A percentile compares a stretch with the other conserved stretches of the same genome.
Evolutionary conservation across 1,139 yeast species (phyloP).

Genomic region (Tardiomyces digboiensis): DNA sequence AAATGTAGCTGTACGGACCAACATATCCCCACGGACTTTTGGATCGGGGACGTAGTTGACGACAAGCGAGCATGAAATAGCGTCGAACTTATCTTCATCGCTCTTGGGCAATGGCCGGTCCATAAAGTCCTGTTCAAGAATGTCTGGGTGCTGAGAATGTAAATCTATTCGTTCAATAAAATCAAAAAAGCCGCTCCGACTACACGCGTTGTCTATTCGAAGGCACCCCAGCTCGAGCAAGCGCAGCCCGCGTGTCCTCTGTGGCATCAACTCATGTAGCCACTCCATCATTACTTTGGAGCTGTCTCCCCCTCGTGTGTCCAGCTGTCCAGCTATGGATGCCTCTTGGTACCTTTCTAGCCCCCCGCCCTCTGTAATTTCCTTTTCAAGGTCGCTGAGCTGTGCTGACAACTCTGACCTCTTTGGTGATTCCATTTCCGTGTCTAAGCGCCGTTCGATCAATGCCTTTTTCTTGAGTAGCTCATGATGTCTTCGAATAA

Average conservation of each 20-base stretch:
- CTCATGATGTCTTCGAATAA: constrained; percentile 28
- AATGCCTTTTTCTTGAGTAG: constrained; percentile 22
- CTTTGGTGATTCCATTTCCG: neutral
- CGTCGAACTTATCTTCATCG: constrained; percentile 39
- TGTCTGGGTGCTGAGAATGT: constrained; percentile 66
- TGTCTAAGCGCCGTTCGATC: constrained; percentile 10
- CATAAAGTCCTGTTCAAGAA: constrained; percentile 78
- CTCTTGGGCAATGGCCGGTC: constrained; percentile 51
- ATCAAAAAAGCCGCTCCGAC: constrained; percentile 30
- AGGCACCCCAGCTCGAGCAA: constrained; percentile 83
- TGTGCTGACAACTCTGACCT: constrained; percentile 2
- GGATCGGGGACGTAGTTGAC: constrained; percentile 81
- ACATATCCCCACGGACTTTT: constrained; percentile 65
- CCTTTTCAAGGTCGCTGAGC: constrained; percentile 8
- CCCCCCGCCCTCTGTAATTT: constrained; percentile 30
- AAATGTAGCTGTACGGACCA: constrained; percentile 49
- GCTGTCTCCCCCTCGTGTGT: constrained; percentile 81
- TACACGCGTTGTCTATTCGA: constrained; percentile 58
- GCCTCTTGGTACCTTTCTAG: constrained; percentile 69
- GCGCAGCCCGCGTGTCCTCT: constrained; percentile 12
- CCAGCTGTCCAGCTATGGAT: constrained; percentile 73
- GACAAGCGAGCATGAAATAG: constrained; percentile 78
- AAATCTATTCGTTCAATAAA: constrained; percentile 61
- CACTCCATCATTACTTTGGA: constrained; percentile 66
- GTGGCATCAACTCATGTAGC: constrained; percentile 32